Evolutionary conservation across 345 rosid species (phyloP).

Genomic region (Euphorbia peplus): DNA sequence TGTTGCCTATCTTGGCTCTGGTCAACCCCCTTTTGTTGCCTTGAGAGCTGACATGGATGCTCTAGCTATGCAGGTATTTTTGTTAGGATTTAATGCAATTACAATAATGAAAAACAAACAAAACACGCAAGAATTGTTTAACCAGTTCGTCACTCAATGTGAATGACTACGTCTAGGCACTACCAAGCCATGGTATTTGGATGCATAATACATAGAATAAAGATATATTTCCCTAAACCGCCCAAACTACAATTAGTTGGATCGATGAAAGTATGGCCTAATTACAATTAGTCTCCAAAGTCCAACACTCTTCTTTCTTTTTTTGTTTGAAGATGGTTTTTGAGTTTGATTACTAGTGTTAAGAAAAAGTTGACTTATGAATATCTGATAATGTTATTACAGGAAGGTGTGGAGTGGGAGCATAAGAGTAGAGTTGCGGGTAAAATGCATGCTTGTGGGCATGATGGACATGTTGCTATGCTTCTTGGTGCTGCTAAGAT

Average conservation of each 20-base stretch:
- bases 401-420: conserved; percentile 92
- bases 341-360: not conserved
- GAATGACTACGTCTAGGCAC: too few relatives aligned
- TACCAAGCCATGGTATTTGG: too few relatives aligned
- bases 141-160: too few relatives aligned
- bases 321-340: not conserved
- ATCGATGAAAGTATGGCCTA: too few relatives aligned
- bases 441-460: conserved; percentile 99
- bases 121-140: too few relatives aligned
- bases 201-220: too few relatives aligned
- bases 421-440: conserved; percentile 78
- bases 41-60: conserved; percentile 33
- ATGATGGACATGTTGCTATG: conserved; percentile 93
- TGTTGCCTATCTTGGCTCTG: conserved; percentile 22
- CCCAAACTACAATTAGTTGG: too few relatives aligned
- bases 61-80: conserved; percentile 21
- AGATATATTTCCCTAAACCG: too few relatives aligned
- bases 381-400: not conserved
- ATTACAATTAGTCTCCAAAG: too few relatives aligned
- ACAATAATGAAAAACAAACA: too few relatives aligned
- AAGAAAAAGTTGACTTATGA: too few relatives aligned
- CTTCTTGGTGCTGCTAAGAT: conserved; percentile 88
- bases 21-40: conserved; percentile 22
- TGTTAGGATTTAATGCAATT: too few relatives aligned
- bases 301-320: not conserved